Evolutionary conservation across 179 eudicot genomes (phyloP), one percentile per base, ranked within the genome.

Genomic region (Spinacia oleracea): DNA sequence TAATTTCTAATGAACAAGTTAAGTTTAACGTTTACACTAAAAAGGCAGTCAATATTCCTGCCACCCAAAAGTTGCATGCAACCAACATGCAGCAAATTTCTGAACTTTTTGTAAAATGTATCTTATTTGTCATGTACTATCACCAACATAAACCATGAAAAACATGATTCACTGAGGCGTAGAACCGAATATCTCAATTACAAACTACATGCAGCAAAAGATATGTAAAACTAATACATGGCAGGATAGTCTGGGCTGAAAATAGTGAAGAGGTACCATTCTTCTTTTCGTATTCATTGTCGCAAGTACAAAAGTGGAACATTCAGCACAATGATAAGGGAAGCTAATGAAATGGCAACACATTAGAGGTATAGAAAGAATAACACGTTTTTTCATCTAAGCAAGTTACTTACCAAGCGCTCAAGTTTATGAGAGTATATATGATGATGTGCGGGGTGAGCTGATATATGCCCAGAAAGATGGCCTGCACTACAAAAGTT

Each of bases 381-480:
- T 31, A 64, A 31, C 56, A 48, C 32, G 32, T 25, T 59, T 48
- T 25, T 5, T 64, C 4, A 10, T 29, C 18, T 23, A 2, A 66
- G 72, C 56, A 31, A 32, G 65, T 65, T 34, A 73, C 89, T 87
- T 80, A 93, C 97, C 92, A 93, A 77, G 70, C 92, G 96, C 80
- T 88, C 85, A 66, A 91, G 96, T 84, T 91, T 93, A 85, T 89
- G 88, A 55, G 97, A 93, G 73, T 89, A 93, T 78, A 85, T 88
- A 68, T 87, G 89, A 80, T 81, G 81, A 80, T 93, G 97, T 64
- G 91, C 78, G 25, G 91, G 88, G 73, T 89, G 85, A n/a, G 80
- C 81, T 74, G 66, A 75, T 75, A 93, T 86, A 73, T 93, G 97
- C 87, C 84, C 85, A 53, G 80, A 81, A 80, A 93, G 84, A 83